A percentile compares a stretch with the other conserved stretches of the same genome.
Evolutionary conservation across 2,329 filamentous ascomycete genomes (phyloP).

Genomic region (Paecilomyces sp.): DNA sequence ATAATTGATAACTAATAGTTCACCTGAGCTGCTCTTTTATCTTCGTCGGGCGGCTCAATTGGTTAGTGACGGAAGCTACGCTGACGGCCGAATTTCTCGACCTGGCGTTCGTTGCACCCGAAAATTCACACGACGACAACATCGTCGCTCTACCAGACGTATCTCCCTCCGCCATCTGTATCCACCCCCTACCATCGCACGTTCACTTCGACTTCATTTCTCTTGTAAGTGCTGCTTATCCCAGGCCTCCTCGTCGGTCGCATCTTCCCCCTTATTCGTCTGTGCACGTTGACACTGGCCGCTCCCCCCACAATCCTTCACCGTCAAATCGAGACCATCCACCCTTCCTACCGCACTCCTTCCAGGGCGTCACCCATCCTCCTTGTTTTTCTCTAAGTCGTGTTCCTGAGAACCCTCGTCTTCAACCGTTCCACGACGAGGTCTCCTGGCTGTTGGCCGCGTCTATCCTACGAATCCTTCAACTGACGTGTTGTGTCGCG

Average conservation of each 20-base stretch:
- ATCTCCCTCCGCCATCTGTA: conserved; percentile 6
- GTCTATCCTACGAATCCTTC: conserved; percentile 4
- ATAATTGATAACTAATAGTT: neutral
- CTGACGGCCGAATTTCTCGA: conserved; percentile 27
- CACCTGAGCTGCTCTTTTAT: neutral
- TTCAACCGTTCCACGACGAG: neutral
- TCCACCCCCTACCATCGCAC: conserved; percentile 8
- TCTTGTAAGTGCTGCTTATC: conserved; percentile 4
- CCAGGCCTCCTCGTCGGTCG: neutral
- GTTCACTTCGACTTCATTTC: conserved; percentile 10
- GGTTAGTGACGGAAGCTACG: conserved; percentile 31
- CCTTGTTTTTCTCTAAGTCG: neutral
- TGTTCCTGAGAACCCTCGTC: neutral
- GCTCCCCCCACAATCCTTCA: neutral
- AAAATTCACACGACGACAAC: conserved; percentile 23
- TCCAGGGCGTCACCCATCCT: neutral
- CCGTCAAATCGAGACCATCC: conserved; percentile 1
- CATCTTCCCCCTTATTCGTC: conserved; percentile 1
- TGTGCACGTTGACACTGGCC: conserved; percentile 1
- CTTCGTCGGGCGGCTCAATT: conserved; percentile 1
- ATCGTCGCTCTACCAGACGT: conserved; percentile 1
- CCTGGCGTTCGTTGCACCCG: conserved; percentile 27
- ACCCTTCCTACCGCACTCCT: neutral
- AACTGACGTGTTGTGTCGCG: conserved; percentile 12
- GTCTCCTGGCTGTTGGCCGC: neutral